Base-by-base conservation (phyloP, 345 rosid species). In the Ceriops tagal region DNA sequence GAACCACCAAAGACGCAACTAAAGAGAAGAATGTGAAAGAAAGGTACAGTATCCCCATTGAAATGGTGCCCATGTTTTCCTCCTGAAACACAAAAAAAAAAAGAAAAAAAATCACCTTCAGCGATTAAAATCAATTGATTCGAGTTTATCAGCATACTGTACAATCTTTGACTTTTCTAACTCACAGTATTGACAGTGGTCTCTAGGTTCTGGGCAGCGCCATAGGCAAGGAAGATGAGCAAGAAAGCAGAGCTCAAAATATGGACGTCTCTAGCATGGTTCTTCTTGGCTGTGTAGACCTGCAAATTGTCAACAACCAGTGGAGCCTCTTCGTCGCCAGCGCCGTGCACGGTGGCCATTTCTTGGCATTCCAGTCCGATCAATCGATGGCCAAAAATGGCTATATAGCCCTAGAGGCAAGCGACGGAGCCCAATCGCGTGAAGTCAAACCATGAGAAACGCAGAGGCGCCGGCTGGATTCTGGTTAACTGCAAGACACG, bases 171-270 rank as follows among this genome's bases (percentile, higher is more conserved):
- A 43, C 18, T 43, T 15, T 0, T 43, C 49, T 43, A 13, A 81
- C 86, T 81, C 64, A 93, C 97, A 52, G 88, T 76, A 70, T 93
- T 91, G 71, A 93, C 75, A 30, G 91, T 91, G 16, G 90, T 89
- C 79, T 93, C 90, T 20, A 93, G 86, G 82, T 93, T 93, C 85
- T 93, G 97, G 70, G 98, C 97, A 70, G 97, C 98, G 64, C 98
- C 98, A 59, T 80, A 93, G 61, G 97, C 89, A 65, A 83, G 89
- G 76, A 93, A 93, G 67, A 93, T 67, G 61, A 93, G 82, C 74
- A 93, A 72, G 59, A 92, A 92, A 35, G 93, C 86, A 65, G 74
- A 78, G 81, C 98, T 93, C 62, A 93, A 79, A 62, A 93, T 82
- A 78, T 88, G 92, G 67, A 93, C 83, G 67, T 93, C 98, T 47